Base-by-base conservation (phyloP, 2,329 filamentous ascomycete genomes). In the Pyrenophora teres region DNA sequence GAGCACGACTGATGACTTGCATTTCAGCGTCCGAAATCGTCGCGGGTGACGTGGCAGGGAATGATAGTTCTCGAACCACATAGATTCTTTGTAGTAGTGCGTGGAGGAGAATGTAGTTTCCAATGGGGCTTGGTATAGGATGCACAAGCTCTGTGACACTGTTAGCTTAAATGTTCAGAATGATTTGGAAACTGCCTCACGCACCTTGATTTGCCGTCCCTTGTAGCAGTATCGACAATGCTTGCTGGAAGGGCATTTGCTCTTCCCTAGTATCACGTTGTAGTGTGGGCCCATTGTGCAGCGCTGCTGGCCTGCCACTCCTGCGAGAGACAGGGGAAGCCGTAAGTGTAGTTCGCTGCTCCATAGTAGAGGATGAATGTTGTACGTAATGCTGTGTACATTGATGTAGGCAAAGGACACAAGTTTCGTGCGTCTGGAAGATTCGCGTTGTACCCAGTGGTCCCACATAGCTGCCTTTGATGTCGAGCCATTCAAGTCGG, bases 341-440 rank as follows among this genome's bases (percentile, higher is more conserved):
- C 59, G 51, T 21, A 70, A 38, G 23, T 68, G 63, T 21, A 70
- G 30, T 38, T 69, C 67, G 27, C 59, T 69, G 31, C 62, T 67
- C 64, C 65, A 68, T 1, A 69, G 48, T 5, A 68, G 51, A 6
- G 67, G 67, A n/a, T 67, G 62, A 4, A 60, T 54, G 43, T 71
- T 68, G 40, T 72, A 70, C 6, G 67, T 66, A 21, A 72, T 58
- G 35, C 57, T 69, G 44, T 72, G 70, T 4, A 72, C 60, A 32
- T 69, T 70, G 27, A 72, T 62, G 30, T 70, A 70, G 38, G 63
- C 69, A 21, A 70, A 69, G 2, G 64, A 62, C 10, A 70, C 64
- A 2, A 72, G 51, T 37, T 71, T 71, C 1, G 67, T 70, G 6
- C 70, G 65, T 23, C 70, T 54, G 2, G 63, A 53, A 6, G 63